Base-by-base conservation (phyloP, 1,284 basidiomycete species). In the Cryptococcus sp. region DNA sequence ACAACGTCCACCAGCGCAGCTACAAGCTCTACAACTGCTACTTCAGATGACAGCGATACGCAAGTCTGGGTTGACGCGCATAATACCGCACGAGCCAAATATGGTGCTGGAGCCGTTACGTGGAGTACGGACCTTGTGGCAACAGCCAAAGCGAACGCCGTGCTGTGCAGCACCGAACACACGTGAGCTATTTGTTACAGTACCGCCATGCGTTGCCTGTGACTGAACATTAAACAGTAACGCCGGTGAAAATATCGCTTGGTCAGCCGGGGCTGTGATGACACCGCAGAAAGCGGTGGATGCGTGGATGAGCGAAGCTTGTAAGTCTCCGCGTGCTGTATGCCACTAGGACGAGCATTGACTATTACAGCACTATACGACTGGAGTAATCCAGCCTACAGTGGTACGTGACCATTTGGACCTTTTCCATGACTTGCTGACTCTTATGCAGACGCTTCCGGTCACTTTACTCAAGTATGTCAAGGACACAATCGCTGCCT, bases 261-360 rank as follows among this genome's bases (percentile, higher is more conserved):
- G 60, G 61, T 55, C 59, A 50, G 25, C 59, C 54, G 40, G 56
- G 23, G 34, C 38, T 54, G 52, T 52, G 22, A 34, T 34, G 29
- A 60, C 67, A 7, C 64, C 69, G 15, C 43, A 64, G 38, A 43
- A 55, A 5, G 59, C 65, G 3, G 59, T 70, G 3, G 19, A 63
- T 23, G 63, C 47, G 45, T 70, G 69, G 69, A 59, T 67, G 57
- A 46, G 29, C n/a, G 63, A 70, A 57, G 63, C 58, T 20, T 19
- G 65, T 64, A 22, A 55, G 66, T 56, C 23, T 10, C 29, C 15
- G 15, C 38, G 37, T 20, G 4, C 4, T 11, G 52, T 45, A 26
- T 10, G 15, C 16, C 20, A 16, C 19, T 1, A 1, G 11, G 22
- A 46, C 25, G 29, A 16, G 6, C 39, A 25, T 22, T 54, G 53